Evolutionary conservation across 192 early-diverging fungal genomes (phyloP), one percentile per base, ranked within the genome.

Genomic region (Linnemannia exigua): DNA sequence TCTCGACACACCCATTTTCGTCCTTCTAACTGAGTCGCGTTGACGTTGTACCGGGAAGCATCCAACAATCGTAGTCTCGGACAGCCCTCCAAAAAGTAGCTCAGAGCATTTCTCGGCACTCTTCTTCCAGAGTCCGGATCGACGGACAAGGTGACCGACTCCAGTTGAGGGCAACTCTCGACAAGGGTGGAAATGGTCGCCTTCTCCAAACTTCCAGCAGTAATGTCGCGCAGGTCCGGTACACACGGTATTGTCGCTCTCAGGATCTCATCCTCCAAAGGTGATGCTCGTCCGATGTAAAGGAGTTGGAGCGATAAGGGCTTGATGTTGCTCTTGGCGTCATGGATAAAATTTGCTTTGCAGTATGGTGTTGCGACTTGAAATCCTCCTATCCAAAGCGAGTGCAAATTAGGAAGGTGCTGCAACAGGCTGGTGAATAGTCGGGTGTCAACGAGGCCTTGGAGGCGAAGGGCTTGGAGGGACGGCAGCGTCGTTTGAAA

Each of bases 81-180:
- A 31, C 58, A 63, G 58, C 58, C 58, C 58, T 63, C 58, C 58
- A 63, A 63, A 63, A 63, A 31, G 58, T 63, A 31, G 3, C 58
- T 31, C 28, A 63, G 14, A 5, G 58, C 28, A 22, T 63, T 63
- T 8, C 9, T 12, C 31, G 58, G 58, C n/a, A 31, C 28, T 12
- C 25, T 12, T 14, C 28, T 31, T 63, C 25, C 25, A 25, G 12
- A 12, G 28, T 63, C 58, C 28, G 25, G 58, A 63, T 31, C 28
- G 58, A 31, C 58, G 31, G 28, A 63, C 9, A 63, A 25, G 58
- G 58, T 63, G 25, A 63, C 58, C 28, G 58, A 31, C 15, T 63
- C 58, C 11, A 63, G 58, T 31, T 63, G 58, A 3, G 25, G 58
- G 31, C 58, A 63, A 31, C 28, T 15, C 28, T 63, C 58, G 25